A percentile compares a stretch with the other conserved stretches of the same genome.
These are phyloP conservation scores for Wilhelminamyces savonicus DNA, from an alignment of 805 yeast genomes.

Conservation along the genomic window DNA sequence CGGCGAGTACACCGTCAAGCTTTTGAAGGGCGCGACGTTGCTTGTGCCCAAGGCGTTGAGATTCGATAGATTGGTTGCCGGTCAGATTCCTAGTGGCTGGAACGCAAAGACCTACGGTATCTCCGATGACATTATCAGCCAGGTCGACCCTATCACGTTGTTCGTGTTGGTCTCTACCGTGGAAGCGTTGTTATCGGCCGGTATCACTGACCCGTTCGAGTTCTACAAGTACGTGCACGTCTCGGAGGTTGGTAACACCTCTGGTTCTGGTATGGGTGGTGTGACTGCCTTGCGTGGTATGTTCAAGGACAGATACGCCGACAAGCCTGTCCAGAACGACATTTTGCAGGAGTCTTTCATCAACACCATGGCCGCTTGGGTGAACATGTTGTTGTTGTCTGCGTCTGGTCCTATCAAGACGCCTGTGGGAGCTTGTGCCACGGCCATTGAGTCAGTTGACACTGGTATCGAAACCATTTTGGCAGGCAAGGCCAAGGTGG, in stretches of 20 bases:
- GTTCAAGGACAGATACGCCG: slow-evolving; percentile 93
- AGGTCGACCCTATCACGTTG: slow-evolving; percentile 95
- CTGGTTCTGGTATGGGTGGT: slow-evolving; percentile 99
- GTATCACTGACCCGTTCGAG: slow-evolving; percentile 98
- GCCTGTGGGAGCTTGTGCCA: slow-evolving; percentile 99
- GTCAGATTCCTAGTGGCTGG: slow-evolving; percentile 99
- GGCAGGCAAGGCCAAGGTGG: slow-evolving; percentile 91
- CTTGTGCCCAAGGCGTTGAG: slow-evolving; percentile 83
- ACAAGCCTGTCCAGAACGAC: slow-evolving; percentile 94
- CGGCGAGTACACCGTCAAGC: slow-evolving; percentile 86
- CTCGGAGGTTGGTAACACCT: slow-evolving; percentile 97
- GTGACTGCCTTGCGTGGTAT: slow-evolving; percentile 93
- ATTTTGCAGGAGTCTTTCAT: slow-evolving; percentile 96
- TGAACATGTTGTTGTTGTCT: slow-evolving; percentile 92
- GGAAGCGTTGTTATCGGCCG: slow-evolving; percentile 89
- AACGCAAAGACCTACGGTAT: slow-evolving; percentile 92
- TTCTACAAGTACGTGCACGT: slow-evolving; percentile 97
- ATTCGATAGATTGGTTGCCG: slow-evolving; percentile 74
- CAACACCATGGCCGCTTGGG: slow-evolving; percentile 99
- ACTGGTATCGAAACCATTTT: slow-evolving; percentile 91
- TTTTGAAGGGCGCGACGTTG: slow-evolving; percentile 89
- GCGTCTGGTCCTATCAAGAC: slow-evolving; percentile 99
- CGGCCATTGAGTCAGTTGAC: slow-evolving; percentile 96
- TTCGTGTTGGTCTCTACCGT: slow-evolving; percentile 90
- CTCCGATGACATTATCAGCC: slow-evolving; percentile 83